Evolutionary conservation across 1,284 basidiomycete species (phyloP).

Genomic region (Sporisorium reilianum): DNA sequence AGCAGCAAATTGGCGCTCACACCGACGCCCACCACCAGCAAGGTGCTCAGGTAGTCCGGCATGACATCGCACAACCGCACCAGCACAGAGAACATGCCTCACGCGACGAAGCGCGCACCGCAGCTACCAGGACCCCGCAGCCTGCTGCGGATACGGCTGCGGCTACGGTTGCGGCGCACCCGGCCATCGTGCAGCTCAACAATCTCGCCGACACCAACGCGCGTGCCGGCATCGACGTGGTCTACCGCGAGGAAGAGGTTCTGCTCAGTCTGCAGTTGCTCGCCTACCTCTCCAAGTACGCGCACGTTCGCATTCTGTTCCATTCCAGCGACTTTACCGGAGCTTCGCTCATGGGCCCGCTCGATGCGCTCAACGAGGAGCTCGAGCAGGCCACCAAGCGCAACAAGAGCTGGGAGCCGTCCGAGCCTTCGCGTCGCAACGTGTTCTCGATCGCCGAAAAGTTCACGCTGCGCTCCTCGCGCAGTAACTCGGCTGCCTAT

Average conservation of each 20-base stretch:
- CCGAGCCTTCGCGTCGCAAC: constrained; percentile 69
- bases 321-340: constrained; percentile 72
- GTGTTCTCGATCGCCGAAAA: constrained; percentile 94
- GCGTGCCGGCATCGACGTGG: constrained; percentile 49
- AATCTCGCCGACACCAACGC: constrained; percentile 37
- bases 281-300: constrained; percentile 97
- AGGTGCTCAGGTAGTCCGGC: constrained; percentile 8
- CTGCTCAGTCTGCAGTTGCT: constrained; percentile 89
- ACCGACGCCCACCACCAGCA: constrained; percentile 14
- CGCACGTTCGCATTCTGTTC: constrained; percentile 96
- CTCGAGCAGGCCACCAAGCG: constrained; percentile 35
- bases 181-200: constrained; percentile 42
- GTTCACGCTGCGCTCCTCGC: constrained; percentile 91
- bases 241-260: constrained; percentile 93
- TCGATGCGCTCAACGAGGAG: constrained; percentile 53
- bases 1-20: background rate
- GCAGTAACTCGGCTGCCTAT: constrained; percentile 70
- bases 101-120: constrained; percentile 19
- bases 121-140: constrained; percentile 16
- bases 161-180: constrained; percentile 29
- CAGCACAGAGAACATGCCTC: constrained; percentile 15
- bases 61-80: constrained; percentile 16
- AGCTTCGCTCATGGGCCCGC: constrained; percentile 51
- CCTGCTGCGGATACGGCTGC: constrained; percentile 18
- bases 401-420: constrained; percentile 61